Base-by-base conservation (phyloP, 2,329 filamentous ascomycete species). In the Pezizomycotina sp. region DNA sequence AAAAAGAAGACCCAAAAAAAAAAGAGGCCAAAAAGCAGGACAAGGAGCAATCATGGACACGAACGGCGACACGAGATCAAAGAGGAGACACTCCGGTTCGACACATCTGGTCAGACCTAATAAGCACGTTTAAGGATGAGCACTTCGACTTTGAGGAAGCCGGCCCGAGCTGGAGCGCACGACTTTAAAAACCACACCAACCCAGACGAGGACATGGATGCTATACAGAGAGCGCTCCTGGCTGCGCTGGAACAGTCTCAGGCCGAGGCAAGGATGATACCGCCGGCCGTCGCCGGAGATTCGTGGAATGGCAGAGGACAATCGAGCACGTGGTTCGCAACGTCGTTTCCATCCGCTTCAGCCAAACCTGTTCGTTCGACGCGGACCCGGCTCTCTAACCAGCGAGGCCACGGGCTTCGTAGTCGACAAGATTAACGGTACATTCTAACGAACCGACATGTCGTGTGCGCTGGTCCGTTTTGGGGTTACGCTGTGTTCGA, bases 401-500 rank as follows among this genome's bases (percentile, higher is more conserved):
- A 93, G 83, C 52, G 89, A 98, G 62, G 89, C 89, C 3, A 98
- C 89, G 1, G 89, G 89, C 5, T 98, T 98, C 55, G 84, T 98
- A 10, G 89, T 98, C 15, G 89, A 98, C 61, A 81, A 89, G 4
- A 77, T 92, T 60, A 74, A 72, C 89, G 89, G 56, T 83, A 84
- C 55, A 86, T 89, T 51, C 60, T 89, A 56, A 89, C 80, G 7
- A 89, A 89, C 56, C 71, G 80, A 41, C 89, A 98, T 61, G 89
- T 98, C 20, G 89, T 95, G 26, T 83, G 89, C 47, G 70, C 89
- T 1, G 89, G 89, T 1, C 89, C 89, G 1, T 98, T 98, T 60
- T 95, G 86, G 77, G 89, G 89, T 30, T 93, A 92, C 61, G 84
- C 80, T 56, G 84, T 98, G 49, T 98, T 98, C 57, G 91, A 98